These are phyloP conservation scores for Cladorrhinum samala DNA, from an alignment of 495 filamentous ascomycete genomes.

Conservation along the genomic window DNA sequence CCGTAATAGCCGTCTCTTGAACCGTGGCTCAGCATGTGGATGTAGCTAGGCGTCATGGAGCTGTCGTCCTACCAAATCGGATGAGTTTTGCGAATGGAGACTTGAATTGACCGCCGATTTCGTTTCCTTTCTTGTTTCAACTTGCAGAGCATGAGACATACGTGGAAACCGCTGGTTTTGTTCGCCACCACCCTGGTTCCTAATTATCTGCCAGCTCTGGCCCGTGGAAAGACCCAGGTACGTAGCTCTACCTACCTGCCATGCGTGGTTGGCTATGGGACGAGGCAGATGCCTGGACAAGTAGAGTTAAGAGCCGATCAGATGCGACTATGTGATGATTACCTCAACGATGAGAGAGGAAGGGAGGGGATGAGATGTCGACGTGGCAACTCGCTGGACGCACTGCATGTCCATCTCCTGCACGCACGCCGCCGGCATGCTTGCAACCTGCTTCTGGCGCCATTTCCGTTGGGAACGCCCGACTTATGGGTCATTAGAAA, in stretches of 20 bases:
- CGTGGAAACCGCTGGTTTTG: not conserved
- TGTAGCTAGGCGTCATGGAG: not conserved
- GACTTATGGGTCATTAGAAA: not conserved
- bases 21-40: not conserved
- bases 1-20: too few species aligned
- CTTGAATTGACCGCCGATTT: not conserved
- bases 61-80: not conserved
- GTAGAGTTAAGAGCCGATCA: too few species aligned
- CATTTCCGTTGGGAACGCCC: not conserved
- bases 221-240: not conserved
- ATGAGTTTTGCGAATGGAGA: too few species aligned
- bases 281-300: too few species aligned
- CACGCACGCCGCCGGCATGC: not conserved
- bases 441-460: not conserved
- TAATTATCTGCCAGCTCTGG: not conserved
- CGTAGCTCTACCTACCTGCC: not conserved
- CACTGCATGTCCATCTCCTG: not conserved
- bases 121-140: not conserved
- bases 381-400: not conserved
- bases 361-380: not conserved
- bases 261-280: too few species aligned
- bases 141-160: not conserved
- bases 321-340: too few species aligned
- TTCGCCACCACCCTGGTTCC: too few species aligned
- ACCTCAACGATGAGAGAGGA: too few species aligned